These are phyloP conservation scores for Aspergillus novofumigatus DNA, from an alignment of 2,329 filamentous ascomycete species.

Conservation along the genomic window DNA sequence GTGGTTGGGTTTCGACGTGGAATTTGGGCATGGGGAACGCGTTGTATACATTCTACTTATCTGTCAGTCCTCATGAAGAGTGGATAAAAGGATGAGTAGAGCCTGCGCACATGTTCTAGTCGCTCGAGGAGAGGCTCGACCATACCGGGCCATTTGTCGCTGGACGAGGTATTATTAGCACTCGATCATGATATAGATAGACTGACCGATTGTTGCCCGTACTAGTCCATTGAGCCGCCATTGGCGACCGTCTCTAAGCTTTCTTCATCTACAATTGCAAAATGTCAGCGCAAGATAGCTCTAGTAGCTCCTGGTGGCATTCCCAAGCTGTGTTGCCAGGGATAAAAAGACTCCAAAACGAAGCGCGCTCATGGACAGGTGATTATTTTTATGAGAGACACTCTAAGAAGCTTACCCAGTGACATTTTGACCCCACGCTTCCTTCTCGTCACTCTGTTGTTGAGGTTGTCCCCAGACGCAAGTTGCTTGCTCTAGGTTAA, in stretches of 20 bases:
- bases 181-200: background rate
- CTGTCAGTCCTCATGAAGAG: background rate
- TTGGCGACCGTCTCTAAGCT: constrained; percentile 54
- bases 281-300: constrained; percentile 2
- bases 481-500: background rate
- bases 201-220: constrained; percentile 21
- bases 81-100: background rate
- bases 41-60: constrained; percentile 63
- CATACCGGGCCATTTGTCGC: constrained; percentile 65
- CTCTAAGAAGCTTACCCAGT: constrained; percentile 18
- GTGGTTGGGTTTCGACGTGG: constrained; percentile 35
- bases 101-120: constrained; percentile 57
- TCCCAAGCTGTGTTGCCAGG: background rate
- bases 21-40: constrained; percentile 69
- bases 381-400: background rate
- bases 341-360: background rate
- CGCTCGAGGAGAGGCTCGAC: constrained; percentile 62
- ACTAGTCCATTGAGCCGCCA: constrained; percentile 58
- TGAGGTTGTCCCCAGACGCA: background rate
- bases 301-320: background rate
- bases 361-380: background rate
- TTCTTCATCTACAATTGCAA: constrained; percentile 43
- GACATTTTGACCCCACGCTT: background rate
- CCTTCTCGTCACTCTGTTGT: background rate
- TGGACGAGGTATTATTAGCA: constrained; percentile 44